Evolutionary conservation across 179 eudicot genomes (phyloP), one percentile per base, ranked within the genome.

Genomic region (Beta macrorhiza): DNA sequence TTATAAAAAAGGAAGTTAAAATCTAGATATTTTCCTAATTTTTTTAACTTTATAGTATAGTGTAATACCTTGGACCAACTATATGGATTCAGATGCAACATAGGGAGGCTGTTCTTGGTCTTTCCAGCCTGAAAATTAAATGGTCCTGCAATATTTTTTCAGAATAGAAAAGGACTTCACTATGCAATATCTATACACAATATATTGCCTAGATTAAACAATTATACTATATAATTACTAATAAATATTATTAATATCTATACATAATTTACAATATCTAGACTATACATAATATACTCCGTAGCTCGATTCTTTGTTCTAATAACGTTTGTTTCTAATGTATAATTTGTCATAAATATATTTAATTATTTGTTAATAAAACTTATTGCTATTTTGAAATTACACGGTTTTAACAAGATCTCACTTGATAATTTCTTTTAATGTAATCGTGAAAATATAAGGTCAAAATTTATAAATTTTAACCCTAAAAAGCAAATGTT

Each of bases 11-110:
- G 10, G 53, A 32, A n/a, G 12, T 4, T 68, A 5, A 29, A 11
- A 14, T 32, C 68, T 64, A 25, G 44, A 64, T 22, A 11, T 29
- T 19, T 22, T 51, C 17, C 53, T 52, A 9, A 25, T 22, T 44
- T 76, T 44, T 2, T 19, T 51, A 0, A 22, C 10, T 47, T 22
- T 45, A 42, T 5, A 79, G 9, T 58, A 45, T 17, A 45, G 16
- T 49, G 25, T 69, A 68, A 73, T 53, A 95, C 99, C 99, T 95
- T 93, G 89, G 98, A 87, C 99, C 99, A 95, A 86, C 94, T 88
- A 83, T 89, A 84, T 75, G 98, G 97, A 90, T 95, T 95, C 82
- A 89, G 91, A 87, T 93, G 96, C 81, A 95, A 83, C 52, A 80
- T 84, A 65, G 99, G 98, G 58, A 91, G 84, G 90, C 91, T 84